A percentile compares a stretch with the other conserved stretches of the same genome.
These are phyloP conservation scores for Mortierella sp. DNA, from an alignment of 371 early-diverging fungal species.

Conservation along the genomic window DNA sequence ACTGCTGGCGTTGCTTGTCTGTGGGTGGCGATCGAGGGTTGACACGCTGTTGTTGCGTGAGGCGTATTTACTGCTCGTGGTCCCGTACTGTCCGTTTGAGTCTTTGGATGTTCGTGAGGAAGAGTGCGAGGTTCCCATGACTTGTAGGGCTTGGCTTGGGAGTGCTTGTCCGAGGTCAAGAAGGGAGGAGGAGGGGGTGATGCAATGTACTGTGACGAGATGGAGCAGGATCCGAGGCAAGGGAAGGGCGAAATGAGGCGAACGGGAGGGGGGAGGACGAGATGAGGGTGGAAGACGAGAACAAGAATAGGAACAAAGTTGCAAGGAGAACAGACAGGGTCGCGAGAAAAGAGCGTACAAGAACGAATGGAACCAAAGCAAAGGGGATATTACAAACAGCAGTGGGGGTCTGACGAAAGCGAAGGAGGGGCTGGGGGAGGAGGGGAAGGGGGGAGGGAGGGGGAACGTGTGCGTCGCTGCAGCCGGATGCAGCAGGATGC, in stretches of 20 bases:
- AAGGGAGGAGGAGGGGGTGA: neutral
- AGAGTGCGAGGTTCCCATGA: conserved; percentile 35
- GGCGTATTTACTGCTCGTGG: conserved; percentile 10
- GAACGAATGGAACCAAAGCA: neutral
- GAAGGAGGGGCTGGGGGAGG: neutral
- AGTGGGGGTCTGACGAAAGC: neutral
- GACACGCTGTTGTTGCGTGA: conserved; percentile 24
- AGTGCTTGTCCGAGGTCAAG: neutral
- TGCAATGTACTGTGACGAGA: neutral
- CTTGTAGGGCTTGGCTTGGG: no score
- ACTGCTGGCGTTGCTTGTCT: neutral
- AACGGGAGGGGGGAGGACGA: neutral
- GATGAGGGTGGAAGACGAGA: neutral
- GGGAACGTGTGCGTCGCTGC: no score
- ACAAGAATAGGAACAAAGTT: neutral
- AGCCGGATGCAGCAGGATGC: no score
- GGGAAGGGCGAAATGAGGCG: neutral
- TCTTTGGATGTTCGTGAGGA: conserved; percentile 29
- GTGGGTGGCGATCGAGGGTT: conserved; percentile 6
- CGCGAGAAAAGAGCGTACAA: neutral
- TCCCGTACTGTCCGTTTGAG: neutral
- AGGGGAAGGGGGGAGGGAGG: neutral
- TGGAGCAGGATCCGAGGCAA: neutral
- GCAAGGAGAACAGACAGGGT: neutral
- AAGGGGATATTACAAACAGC: neutral